These are phyloP conservation scores for Cyberlindnera nakhonratchasimensis DNA, from an alignment of 805 yeast genomes.

Conservation along the genomic window DNA sequence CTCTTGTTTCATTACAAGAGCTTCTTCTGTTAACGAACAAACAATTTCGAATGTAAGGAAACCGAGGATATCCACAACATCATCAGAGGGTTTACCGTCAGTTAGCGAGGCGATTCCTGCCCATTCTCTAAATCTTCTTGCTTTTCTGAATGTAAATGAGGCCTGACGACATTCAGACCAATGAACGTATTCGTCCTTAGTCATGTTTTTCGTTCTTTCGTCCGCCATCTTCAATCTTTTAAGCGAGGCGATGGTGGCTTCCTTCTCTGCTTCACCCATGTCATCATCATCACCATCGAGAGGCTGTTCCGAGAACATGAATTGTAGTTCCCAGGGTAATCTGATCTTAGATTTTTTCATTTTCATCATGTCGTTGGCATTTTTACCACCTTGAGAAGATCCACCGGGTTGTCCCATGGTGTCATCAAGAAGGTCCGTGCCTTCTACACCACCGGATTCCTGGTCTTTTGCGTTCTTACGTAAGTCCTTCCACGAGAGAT, in stretches of 20 bases:
- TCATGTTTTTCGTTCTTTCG: conserved; percentile 90
- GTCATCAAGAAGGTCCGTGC: conserved; percentile 47
- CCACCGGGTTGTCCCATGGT: conserved; percentile 22
- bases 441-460: conserved; percentile 58
- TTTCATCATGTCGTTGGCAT: conserved; percentile 42
- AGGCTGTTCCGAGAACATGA: conserved; percentile 91
- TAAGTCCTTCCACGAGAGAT: conserved; percentile 94
- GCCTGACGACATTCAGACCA: conserved; percentile 99
- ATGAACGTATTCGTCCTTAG: conserved; percentile 95
- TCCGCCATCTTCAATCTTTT: conserved; percentile 89
- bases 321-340: conserved; percentile 92
- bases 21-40: conserved; percentile 89
- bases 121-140: conserved; percentile 96
- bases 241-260: conserved; percentile 83
- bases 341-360: conserved; percentile 75
- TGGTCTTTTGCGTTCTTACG: conserved; percentile 75
- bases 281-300: conserved; percentile 64
- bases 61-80: conserved; percentile 92
- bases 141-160: conserved; percentile 89
- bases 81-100: conserved; percentile 92
- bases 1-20: conserved; percentile 70
- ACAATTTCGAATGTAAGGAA: conserved; percentile 95
- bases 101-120: conserved; percentile 80
- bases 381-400: conserved; percentile 30
- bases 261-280: conserved; percentile 85